Conservation (phyloP, 306 rosid genomes). For the Vigna trinervia region DNA sequence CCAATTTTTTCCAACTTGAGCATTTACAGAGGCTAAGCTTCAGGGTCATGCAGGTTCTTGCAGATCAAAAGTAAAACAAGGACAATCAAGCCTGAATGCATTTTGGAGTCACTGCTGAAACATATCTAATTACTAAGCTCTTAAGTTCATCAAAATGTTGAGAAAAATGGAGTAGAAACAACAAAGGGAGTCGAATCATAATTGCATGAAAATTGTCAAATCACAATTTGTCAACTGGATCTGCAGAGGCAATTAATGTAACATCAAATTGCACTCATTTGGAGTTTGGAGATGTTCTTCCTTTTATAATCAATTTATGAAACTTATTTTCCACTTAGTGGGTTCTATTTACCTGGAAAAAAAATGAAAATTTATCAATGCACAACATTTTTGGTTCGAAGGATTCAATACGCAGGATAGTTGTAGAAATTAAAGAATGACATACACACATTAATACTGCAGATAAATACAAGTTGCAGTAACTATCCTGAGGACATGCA, state of each 20-base stretch:
- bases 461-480: conserved; percentile 41
- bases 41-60: conserved; percentile 25
- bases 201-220: conserved; percentile 9
- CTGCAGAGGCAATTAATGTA: conserved; percentile 15
- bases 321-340: conserved; percentile 22
- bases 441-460: conserved; percentile 31
- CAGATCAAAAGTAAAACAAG: conserved; percentile 21
- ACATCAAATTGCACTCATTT: background rate
- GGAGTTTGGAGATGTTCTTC: background rate
- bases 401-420: conserved; percentile 6
- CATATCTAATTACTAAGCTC: conserved; percentile 23
- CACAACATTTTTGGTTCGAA: background rate
- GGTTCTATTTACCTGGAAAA: conserved; percentile 31
- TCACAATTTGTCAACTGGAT: conserved; percentile 17
- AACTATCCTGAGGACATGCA: conserved; percentile 37
- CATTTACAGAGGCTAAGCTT: conserved; percentile 35
- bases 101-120: conserved; percentile 23
- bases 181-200: conserved; percentile 2
- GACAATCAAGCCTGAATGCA: conserved; percentile 42
- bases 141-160: conserved; percentile 21
- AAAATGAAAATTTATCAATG: conserved; percentile 27
- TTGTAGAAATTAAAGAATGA: conserved; percentile 15
- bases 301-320: conserved; percentile 15
- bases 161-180: background rate
- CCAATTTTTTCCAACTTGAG: conserved; percentile 37